Evolutionary conservation across 1,284 basidiomycete species (phyloP), one percentile per base, ranked within the genome.

Genomic region (Fomitopsis schrenkii): DNA sequence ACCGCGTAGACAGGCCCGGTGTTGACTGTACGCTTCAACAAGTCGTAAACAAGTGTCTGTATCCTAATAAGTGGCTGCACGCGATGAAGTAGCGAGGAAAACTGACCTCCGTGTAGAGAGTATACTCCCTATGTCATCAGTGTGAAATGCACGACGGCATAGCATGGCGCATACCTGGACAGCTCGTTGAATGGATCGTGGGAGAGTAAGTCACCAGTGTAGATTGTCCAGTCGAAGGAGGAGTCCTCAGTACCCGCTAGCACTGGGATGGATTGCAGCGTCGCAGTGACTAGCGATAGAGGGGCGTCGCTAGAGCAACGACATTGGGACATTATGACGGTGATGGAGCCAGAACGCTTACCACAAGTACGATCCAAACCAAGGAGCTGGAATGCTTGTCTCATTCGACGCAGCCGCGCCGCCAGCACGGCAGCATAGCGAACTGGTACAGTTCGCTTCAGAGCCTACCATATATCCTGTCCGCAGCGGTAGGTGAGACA

Each of bases 151-250:
- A 5, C 3, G 26, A 46, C 28, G 7, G 53, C 35, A 5, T 14
- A 28, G 6, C 12, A 6, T 28, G 19, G 33, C 52, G 62, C 72
- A 58, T 63, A 83, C 83, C 84, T 80, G 6, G 86, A 88, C 38
- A 86, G 71, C 67, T 91, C 82, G 61, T 84, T 85, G 56, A 83
- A 81, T 5, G 81, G 74, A 70, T 92, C 90, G 69, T 92, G 90
- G 9, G 88, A 84, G 41, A 91, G 83, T 57, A 93, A 74, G 70
- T 94, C 92, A 28, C 92, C 92, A 0, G 92, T 94, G 67, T 83
- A 91, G 22, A 94, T 61, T 0, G 83, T 84, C 68, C 85, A 89
- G 48, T 83, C 81, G 65, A 94, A 90, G 2, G 86, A 83, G 35
- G 74, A 78, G 7, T 79, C 72, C 65, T 82, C 68, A 1, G 90